phyloP scores from a whole-genome alignment of 148 eudicot genomes.

The Camellia sinensis region DNA sequence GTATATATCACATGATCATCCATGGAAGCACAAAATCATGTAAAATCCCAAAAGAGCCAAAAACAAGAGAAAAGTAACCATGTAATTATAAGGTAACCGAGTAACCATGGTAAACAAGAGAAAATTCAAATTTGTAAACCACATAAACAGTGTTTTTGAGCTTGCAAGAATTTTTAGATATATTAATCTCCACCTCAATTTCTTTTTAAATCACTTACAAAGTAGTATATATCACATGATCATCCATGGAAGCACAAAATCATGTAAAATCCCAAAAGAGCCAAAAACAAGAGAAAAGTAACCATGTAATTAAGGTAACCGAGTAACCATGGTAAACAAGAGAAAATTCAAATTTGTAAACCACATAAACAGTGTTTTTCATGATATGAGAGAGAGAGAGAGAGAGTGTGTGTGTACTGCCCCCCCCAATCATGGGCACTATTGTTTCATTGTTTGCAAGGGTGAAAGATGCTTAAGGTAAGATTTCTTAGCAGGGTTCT shows the following conservation, averaged over 20 bases:
- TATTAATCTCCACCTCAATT: not conserved
- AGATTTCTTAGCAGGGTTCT: not conserved
- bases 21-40: slow-evolving; percentile 17
- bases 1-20: slow-evolving; percentile 11
- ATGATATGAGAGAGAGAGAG: slow-evolving; percentile 26
- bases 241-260: slow-evolving; percentile 17
- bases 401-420: not conserved
- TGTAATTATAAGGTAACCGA: too few species aligned
- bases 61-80: slow-evolving; percentile 9
- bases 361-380: slow-evolving; percentile 20
- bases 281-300: slow-evolving; percentile 14
- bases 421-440: not conserved
- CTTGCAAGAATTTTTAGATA: not conserved
- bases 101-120: not conserved
- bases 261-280: slow-evolving; percentile 29
- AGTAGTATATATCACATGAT: slow-evolving; percentile 10
- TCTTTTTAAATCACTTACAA: not conserved
- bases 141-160: slow-evolving; percentile 20
- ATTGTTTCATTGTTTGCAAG: not conserved
- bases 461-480: not conserved
- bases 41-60: slow-evolving; percentile 29
- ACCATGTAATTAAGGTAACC: too few species aligned
- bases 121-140: slow-evolving; percentile 1
- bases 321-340: not conserved
- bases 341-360: not conserved